phyloP scores from a whole-genome alignment of 306 rosid species.

The Alnus rubra region DNA sequence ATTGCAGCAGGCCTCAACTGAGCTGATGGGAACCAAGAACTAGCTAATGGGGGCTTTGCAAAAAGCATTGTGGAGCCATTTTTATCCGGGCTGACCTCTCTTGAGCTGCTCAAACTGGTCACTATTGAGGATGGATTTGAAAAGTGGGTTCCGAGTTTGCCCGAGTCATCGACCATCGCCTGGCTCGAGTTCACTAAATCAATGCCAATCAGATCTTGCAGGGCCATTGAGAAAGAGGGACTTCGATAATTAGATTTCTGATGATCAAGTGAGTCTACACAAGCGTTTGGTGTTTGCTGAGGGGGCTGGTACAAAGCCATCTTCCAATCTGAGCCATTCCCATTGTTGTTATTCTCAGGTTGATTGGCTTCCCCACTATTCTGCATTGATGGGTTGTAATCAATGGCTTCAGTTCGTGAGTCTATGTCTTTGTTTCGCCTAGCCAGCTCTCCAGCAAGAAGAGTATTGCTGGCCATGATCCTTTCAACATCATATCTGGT shows the following conservation, averaged over 20 bases:
- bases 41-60: constrained; percentile 53
- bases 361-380: constrained; percentile 33
- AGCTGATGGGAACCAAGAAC: constrained; percentile 70
- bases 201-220: constrained; percentile 61
- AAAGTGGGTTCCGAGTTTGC: constrained; percentile 53
- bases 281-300: constrained; percentile 34
- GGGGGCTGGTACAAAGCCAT: constrained; percentile 41
- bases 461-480: constrained; percentile 83
- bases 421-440: constrained; percentile 55
- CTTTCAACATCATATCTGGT: constrained; percentile 84
- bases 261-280: constrained; percentile 36
- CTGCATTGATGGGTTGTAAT: constrained; percentile 32
- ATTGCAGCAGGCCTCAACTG: constrained; percentile 72
- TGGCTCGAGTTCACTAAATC: constrained; percentile 47
- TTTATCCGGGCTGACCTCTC: constrained; percentile 88
- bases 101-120: constrained; percentile 77
- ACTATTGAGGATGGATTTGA: constrained; percentile 78
- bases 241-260: constrained; percentile 46
- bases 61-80: constrained; percentile 44
- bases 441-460: constrained; percentile 79
- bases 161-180: constrained; percentile 36
- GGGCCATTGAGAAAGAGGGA: constrained; percentile 49
- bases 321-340: constrained; percentile 54
- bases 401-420: constrained; percentile 38
- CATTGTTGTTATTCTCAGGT: constrained; percentile 23